Percentiles rank a stretch among this genome's conserved stretches.
Evolutionary conservation across 768 basidiomycete species (phyloP).

Genomic region (Saitozyma podzolica): DNA sequence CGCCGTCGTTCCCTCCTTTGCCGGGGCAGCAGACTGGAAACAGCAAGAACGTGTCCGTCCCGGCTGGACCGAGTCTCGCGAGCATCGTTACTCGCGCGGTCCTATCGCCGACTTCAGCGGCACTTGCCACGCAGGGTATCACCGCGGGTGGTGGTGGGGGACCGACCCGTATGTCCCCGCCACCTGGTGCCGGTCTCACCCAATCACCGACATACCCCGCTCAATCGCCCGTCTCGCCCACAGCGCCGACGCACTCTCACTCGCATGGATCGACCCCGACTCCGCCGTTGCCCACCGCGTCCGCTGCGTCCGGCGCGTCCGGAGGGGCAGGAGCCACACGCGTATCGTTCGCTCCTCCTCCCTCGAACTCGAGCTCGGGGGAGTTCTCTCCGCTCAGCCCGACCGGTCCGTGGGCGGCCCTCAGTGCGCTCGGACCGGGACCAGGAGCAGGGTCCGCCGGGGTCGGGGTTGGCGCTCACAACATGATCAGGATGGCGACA

Average conservation of each 20-base stretch:
- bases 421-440: constrained; percentile 2
- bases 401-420: constrained; percentile 18
- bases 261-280: constrained; percentile 2
- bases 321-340: background rate
- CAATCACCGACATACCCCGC: constrained; percentile 3
- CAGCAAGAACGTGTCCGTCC: background rate
- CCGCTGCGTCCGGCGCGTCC: background rate
- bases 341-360: constrained; percentile 17
- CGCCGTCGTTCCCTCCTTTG: constrained; percentile 49
- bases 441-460: background rate
- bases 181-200: background rate
- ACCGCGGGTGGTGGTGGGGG: background rate
- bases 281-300: background rate
- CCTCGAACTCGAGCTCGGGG: background rate
- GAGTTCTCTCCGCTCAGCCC: constrained; percentile 18
- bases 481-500: constrained; percentile 11
- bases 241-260: background rate
- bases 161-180: too few relatives aligned
- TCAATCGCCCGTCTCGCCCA: constrained; percentile 13
- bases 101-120: constrained; percentile 36
- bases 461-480: background rate
- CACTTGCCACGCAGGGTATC: constrained; percentile 22
- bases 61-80: constrained; percentile 45
- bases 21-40: constrained; percentile 17
- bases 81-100: constrained; percentile 51